Evolutionary conservation across 176 grass and related monocot genomes (phyloP).

Genomic region (Poa annua): DNA sequence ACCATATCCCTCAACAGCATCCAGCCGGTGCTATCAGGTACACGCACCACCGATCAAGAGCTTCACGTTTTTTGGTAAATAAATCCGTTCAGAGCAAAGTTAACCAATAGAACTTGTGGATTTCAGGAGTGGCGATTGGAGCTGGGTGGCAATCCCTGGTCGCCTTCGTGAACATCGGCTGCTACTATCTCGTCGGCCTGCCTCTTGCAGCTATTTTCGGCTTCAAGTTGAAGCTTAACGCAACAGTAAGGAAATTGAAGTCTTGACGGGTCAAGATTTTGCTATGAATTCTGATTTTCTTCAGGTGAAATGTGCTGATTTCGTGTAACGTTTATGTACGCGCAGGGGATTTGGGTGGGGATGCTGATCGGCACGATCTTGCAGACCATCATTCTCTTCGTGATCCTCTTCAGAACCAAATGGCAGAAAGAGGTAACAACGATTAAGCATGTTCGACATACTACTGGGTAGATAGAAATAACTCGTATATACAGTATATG

Average conservation of each 20-base stretch:
- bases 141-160: slow-evolving; percentile 83
- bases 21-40: slow-evolving; percentile 78
- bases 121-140: slow-evolving; percentile 67
- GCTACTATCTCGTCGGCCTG: slow-evolving; percentile 68
- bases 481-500: background rate
- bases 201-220: slow-evolving; percentile 65
- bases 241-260: slow-evolving; percentile 27
- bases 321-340: background rate
- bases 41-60: background rate
- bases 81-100: background rate
- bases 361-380: slow-evolving; percentile 60
- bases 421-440: slow-evolving; percentile 67
- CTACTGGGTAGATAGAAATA: background rate
- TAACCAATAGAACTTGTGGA: background rate
- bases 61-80: background rate
- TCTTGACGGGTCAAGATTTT: background rate
- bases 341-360: slow-evolving; percentile 78
- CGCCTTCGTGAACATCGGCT: slow-evolving; percentile 61
- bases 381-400: slow-evolving; percentile 61
- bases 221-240: slow-evolving; percentile 62
- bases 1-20: slow-evolving; percentile 80
- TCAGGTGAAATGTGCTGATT: background rate
- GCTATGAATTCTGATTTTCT: background rate
- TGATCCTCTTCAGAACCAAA: slow-evolving; percentile 62
- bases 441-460: background rate